Evolutionary conservation across 2,329 filamentous ascomycete species (phyloP), one percentile per base, ranked within the genome.

Genomic region (Cladobotryum protrusum): DNA sequence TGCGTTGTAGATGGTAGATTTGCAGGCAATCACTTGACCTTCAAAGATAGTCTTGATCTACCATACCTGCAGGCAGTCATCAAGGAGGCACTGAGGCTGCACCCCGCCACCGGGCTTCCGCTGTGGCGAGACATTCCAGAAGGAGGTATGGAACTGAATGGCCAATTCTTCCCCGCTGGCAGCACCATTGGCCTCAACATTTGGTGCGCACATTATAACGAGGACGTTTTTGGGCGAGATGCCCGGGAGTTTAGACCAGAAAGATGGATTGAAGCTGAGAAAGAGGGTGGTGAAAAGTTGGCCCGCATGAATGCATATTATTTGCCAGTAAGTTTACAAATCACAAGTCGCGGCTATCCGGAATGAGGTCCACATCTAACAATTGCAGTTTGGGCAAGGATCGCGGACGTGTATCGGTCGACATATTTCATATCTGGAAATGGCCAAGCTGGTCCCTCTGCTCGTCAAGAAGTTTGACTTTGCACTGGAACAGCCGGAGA

Each of bases 41-140:
- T 72, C 56, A 69, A 70, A 17, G 67, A 75, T 49, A 66, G 62
- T 1, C 68, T 72, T 3, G 61, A 62, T 34, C 59, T 79, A 57
- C 74, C 73, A 0, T 81, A 79, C 54, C 63, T 79, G n/a, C 74
- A 79, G 52, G 76, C 75, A 0, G 69, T 74, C 5, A 72, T 80
- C 43, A 77, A 78, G 49, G 77, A 80, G 57, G 72, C 72, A 0
- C 57, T 79, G 7, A 69, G 78, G 14, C 61, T 80, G 36, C 72
- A 78, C 49, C 67, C 76, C 4, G 71, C 74, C 2, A 68, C 70
- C 0, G 75, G 73, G 3, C 57, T 79, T 12, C 70, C 74, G 2
- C 59, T 79, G 18, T 72, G 72, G 65, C 66, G 77, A 12, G 63
- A 68, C 0, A 74, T 79, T 0, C 72, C 75, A 0, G 51, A 65